A percentile compares a stretch with the other conserved stretches of the same genome.
These are phyloP conservation scores for Kwoniella mangroviensis DNA, from an alignment of 768 basidiomycete genomes.

Conservation along the genomic window DNA sequence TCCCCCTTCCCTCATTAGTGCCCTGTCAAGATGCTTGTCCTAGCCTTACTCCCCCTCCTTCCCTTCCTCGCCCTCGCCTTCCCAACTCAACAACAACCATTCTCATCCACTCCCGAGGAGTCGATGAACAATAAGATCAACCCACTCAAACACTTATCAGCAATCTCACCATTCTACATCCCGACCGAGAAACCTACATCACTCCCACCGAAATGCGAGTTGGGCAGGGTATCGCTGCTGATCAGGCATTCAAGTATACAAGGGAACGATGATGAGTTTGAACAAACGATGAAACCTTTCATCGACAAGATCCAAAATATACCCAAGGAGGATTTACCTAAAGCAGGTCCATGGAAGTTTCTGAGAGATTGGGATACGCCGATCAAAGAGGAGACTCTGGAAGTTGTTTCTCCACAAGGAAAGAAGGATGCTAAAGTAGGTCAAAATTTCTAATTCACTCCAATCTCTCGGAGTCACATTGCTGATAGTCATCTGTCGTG, in stretches of 20 bases:
- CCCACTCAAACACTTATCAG: constrained; percentile 56
- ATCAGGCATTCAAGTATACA: constrained; percentile 58
- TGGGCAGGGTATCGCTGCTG: constrained; percentile 55
- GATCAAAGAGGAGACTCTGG: constrained; percentile 57
- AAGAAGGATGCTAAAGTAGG: constrained; percentile 55
- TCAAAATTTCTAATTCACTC: neutral
- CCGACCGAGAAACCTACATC: constrained; percentile 48
- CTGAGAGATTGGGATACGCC: constrained; percentile 54
- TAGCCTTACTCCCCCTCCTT: constrained; percentile 8
- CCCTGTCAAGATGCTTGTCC: constrained; percentile 4
- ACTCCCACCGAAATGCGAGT: constrained; percentile 52
- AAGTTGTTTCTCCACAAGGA: constrained; percentile 54
- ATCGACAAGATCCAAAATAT: constrained; percentile 51
- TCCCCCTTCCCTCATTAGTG: neutral
- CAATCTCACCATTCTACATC: constrained; percentile 57
- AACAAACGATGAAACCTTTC: constrained; percentile 58
- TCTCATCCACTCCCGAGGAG: neutral
- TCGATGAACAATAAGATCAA: constrained; percentile 27
- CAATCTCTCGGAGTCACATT: too few species aligned
- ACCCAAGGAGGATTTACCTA: constrained; percentile 23
- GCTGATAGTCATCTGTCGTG: neutral
- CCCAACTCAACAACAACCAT: constrained; percentile 23
- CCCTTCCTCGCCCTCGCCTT: constrained; percentile 14
- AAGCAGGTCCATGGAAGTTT: constrained; percentile 51
- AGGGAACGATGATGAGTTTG: constrained; percentile 60